Percentiles rank a stretch among this genome's conserved stretches.
phyloP scores from a whole-genome alignment of 805 yeast species.

The Yamadazyma scolyti region DNA sequence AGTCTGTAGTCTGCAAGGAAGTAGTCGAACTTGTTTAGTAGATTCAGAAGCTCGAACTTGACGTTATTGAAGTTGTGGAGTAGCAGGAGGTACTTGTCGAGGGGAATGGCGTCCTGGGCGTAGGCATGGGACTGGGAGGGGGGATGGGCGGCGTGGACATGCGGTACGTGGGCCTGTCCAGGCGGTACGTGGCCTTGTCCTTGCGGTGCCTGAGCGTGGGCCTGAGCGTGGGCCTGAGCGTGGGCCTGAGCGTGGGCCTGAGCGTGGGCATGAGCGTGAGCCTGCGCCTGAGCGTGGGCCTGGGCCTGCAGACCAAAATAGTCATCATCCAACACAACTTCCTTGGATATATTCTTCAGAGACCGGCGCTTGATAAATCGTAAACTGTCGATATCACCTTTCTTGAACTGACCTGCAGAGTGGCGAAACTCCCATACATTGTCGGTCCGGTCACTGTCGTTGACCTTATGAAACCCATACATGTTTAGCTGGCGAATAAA shows the following conservation, averaged over 20 bases:
- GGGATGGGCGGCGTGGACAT: no score
- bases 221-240: no score
- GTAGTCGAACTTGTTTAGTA: conserved; percentile 13
- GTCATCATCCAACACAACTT: conserved; percentile 33
- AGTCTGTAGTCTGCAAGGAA: conserved; percentile 12
- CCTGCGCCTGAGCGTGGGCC: conserved; percentile 3
- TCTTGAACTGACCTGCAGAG: conserved; percentile 69
- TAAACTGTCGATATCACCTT: conserved; percentile 75
- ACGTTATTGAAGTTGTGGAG: conserved; percentile 12
- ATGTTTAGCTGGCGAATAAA: conserved; percentile 42
- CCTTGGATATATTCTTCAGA: conserved; percentile 37
- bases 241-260: conserved; percentile 1
- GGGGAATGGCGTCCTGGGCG: no score
- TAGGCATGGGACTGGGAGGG: no score
- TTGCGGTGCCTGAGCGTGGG: no score
- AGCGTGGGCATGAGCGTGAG: conserved; percentile 2
- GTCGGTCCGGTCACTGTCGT: conserved; percentile 25
- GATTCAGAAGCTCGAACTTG: conserved; percentile 11
- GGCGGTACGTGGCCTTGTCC: no score
- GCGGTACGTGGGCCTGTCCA: no score
- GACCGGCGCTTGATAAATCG: conserved; percentile 78
- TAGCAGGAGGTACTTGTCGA: conserved; percentile 12
- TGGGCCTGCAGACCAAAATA: conserved; percentile 6
- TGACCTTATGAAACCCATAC: conserved; percentile 46
- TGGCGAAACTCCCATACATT: conserved; percentile 84